phyloP scores from a whole-genome alignment of 78 protist genomes.

The Planoprotostelium fungivorum region DNA sequence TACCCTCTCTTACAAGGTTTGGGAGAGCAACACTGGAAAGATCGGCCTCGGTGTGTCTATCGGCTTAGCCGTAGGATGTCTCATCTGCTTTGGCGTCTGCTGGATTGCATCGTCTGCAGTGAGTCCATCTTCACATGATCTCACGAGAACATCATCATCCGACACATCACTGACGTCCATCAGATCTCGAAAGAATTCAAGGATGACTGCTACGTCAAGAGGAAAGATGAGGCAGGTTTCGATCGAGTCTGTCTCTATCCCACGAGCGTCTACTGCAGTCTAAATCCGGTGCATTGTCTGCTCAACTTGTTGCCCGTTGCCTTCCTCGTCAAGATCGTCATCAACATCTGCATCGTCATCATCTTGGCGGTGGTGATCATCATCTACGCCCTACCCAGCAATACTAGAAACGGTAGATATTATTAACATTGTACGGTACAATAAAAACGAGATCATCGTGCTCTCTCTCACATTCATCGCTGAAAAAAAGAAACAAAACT shows the following conservation, averaged over 20 bases:
- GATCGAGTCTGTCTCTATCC: background rate
- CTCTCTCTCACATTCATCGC: too few relatives aligned
- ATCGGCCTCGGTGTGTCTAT: background rate
- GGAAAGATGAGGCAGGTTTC: background rate
- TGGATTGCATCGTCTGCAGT: background rate
- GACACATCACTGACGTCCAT: background rate
- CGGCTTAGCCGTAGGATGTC: background rate
- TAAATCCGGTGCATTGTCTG: background rate
- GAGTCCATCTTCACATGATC: background rate
- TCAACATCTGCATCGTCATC: background rate
- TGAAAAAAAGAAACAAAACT: too few relatives aligned
- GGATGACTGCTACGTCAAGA: background rate
- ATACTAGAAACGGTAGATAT: background rate
- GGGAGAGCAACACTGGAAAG: background rate
- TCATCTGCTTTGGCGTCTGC: background rate
- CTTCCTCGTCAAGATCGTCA: background rate
- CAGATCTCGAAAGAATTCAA: background rate
- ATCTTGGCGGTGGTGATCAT: background rate
- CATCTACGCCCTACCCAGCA: background rate
- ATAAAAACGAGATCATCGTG: too few relatives aligned
- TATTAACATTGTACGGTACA: too few relatives aligned
- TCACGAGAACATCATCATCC: background rate
- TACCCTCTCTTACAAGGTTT: background rate
- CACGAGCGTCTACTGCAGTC: background rate
- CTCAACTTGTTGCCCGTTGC: background rate